These are phyloP conservation scores for Thinopyrum elongatum DNA, from an alignment of 176 grass and related monocot genomes.

Conservation along the genomic window DNA sequence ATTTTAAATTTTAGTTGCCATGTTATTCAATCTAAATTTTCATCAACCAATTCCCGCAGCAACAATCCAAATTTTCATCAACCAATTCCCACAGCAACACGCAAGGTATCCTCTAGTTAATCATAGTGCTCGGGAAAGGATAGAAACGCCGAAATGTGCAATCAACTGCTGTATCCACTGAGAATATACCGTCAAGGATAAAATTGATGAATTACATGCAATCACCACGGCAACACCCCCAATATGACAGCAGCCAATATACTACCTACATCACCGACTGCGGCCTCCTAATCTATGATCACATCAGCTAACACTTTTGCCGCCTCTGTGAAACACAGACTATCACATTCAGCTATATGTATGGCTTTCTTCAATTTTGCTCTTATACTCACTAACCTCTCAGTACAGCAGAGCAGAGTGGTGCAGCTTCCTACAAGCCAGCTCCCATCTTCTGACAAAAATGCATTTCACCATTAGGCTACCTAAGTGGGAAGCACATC, in stretches of 20 bases:
- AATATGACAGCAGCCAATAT: neutral
- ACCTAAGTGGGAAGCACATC: neutral
- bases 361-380: neutral
- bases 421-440: slow-evolving; percentile 35
- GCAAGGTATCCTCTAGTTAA: no score
- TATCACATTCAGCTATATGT: neutral
- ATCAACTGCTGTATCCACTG: neutral
- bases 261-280: slow-evolving; percentile 22
- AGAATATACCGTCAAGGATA: neutral
- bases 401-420: neutral
- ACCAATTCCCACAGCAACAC: no score
- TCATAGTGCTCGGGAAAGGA: no score
- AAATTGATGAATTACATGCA: neutral
- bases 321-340: slow-evolving; percentile 18
- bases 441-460: slow-evolving; percentile 24
- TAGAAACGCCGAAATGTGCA: neutral
- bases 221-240: neutral
- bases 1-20: no score
- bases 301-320: neutral
- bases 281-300: neutral
- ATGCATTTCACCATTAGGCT: neutral
- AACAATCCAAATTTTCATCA: no score
- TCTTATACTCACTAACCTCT: slow-evolving; percentile 10
- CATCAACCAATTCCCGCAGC: no score
- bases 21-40: no score